Conservation (phyloP, 257 asterid species). For the Cordia subcordata region DNA sequence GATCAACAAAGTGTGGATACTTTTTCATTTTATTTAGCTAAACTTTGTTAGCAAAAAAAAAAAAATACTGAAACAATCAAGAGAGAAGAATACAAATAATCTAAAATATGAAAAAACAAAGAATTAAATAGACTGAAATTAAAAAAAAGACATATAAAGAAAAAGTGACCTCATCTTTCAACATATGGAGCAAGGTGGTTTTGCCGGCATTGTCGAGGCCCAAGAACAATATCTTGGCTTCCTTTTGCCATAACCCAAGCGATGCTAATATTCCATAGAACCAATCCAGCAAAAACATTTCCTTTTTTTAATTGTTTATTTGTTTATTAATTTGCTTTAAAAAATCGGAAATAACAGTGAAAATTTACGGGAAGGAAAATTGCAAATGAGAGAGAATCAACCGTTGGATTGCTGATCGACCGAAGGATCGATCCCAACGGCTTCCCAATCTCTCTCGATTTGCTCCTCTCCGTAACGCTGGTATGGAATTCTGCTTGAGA, state of each 20-base stretch:
- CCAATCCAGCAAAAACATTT: conserved; percentile 91
- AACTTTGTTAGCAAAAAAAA: background rate
- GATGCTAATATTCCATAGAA: conserved; percentile 89
- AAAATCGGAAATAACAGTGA: background rate
- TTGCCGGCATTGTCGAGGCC: conserved; percentile 98
- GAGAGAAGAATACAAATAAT: background rate
- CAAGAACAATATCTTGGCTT: conserved; percentile 85
- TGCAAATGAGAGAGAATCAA: background rate
- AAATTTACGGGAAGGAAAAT: background rate
- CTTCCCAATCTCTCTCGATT: background rate
- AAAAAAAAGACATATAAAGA: background rate
- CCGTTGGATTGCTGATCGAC: background rate
- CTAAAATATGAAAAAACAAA: background rate
- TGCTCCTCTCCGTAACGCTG: background rate
- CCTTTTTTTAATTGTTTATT: background rate
- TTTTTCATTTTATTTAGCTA: too few relatives aligned
- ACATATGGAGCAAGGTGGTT: conserved; percentile 93
- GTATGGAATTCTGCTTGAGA: too few relatives aligned
- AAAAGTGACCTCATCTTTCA: conserved; percentile 72
- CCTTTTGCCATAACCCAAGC: conserved; percentile 92
- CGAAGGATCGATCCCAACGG: background rate
- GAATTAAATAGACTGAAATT: background rate
- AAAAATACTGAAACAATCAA: too few relatives aligned
- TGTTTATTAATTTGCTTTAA: background rate
- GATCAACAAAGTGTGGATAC: background rate